Conservation (phyloP, 305 asterid genomes). For the Nicotiana rustica region DNA sequence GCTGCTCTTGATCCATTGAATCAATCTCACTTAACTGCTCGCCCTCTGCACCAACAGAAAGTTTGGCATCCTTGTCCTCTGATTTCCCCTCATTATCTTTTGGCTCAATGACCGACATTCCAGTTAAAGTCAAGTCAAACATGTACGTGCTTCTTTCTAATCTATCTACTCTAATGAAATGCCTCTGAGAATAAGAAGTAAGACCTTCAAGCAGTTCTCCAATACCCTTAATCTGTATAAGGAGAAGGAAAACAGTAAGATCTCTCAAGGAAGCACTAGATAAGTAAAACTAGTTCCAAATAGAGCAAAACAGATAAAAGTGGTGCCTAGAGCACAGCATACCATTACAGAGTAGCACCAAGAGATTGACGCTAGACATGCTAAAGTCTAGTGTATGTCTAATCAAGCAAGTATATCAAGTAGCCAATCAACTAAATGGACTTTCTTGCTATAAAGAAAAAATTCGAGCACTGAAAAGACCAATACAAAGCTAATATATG, state of each 20-base stretch:
- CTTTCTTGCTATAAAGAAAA: neutral
- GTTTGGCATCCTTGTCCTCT: conserved; percentile 41
- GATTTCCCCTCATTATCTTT: conserved; percentile 46
- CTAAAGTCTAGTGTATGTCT: neutral
- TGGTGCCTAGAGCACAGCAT: conserved; percentile 18
- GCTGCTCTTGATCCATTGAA: conserved; percentile 35
- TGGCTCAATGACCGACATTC: conserved; percentile 90
- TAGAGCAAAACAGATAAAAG: neutral
- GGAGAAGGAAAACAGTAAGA: conserved; percentile 1
- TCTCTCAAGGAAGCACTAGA: neutral
- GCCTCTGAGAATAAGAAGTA: conserved; percentile 84
- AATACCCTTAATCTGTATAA: conserved; percentile 69
- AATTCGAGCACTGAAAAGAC: neutral
- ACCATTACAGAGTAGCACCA: neutral
- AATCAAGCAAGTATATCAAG: neutral
- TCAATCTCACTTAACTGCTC: conserved; percentile 36
- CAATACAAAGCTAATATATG: neutral
- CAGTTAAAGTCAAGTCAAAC: conserved; percentile 72
- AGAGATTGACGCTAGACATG: neutral
- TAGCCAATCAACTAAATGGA: conserved; percentile 25
- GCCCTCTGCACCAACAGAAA: conserved; percentile 41
- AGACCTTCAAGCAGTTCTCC: conserved; percentile 86
- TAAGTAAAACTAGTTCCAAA: neutral
- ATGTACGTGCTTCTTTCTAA: conserved; percentile 80
- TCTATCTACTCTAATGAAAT: conserved; percentile 75